A percentile compares a stretch with the other conserved stretches of the same genome.
These are phyloP conservation scores for Fusarium sp. DNA, from an alignment of 2,329 filamentous ascomycete genomes.

Conservation along the genomic window DNA sequence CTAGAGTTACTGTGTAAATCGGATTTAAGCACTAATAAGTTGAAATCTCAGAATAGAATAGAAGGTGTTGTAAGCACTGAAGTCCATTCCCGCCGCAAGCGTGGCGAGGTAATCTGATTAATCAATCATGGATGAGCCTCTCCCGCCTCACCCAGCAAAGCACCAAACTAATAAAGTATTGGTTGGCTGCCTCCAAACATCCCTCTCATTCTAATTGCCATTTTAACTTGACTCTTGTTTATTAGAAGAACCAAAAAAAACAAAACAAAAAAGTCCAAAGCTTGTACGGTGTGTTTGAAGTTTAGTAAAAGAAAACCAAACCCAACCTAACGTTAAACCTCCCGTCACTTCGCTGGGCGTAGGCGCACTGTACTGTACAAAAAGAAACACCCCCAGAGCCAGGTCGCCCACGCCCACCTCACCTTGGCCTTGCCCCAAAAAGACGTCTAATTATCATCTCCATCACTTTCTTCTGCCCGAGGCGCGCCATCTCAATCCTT, in stretches of 20 bases:
- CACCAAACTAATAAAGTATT: not conserved
- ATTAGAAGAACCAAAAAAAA: not conserved
- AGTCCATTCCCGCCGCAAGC: conserved; percentile 14
- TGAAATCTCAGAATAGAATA: conserved; percentile 23
- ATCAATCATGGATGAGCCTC: conserved; percentile 6
- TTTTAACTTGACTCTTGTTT: not conserved
- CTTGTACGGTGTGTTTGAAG: not conserved
- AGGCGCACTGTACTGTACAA: conserved; percentile 49
- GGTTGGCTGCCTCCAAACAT: not conserved
- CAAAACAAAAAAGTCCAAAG: not conserved
- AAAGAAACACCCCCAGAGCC: conserved; percentile 27
- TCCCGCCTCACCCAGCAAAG: conserved; percentile 1
- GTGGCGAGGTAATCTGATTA: conserved; percentile 18
- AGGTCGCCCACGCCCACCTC: conserved; percentile 45
- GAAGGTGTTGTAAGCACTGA: conserved; percentile 36
- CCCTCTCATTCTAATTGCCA: not conserved
- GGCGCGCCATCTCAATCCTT: conserved; percentile 38
- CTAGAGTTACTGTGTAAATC: not conserved
- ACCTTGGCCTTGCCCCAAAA: conserved; percentile 48
- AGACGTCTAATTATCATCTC: conserved; percentile 48
- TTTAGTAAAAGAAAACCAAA: conserved; percentile 5
- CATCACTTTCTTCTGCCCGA: conserved; percentile 40
- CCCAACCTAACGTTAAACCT: not conserved
- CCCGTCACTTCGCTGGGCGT: not conserved
- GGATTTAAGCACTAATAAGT: conserved; percentile 3